A percentile compares a stretch with the other conserved stretches of the same genome.
phyloP scores from a whole-genome alignment of 176 grass and related monocot species.

The Carex scoparia region DNA sequence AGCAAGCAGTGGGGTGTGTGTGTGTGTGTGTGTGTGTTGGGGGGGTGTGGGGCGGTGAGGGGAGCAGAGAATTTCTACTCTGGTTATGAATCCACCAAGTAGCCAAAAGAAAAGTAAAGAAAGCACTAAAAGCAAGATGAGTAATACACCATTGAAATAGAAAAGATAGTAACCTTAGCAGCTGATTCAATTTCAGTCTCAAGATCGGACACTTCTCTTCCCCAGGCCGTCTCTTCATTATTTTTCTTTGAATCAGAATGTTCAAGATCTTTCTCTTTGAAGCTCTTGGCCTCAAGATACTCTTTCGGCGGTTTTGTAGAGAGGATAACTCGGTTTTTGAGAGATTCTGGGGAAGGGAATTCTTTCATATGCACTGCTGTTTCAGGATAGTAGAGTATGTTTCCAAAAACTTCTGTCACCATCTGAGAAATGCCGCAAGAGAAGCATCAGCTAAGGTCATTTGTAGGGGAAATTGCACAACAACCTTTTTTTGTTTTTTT shows the following conservation, averaged over 20 bases:
- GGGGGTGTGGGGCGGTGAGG: no score
- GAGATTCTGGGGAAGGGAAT: slow-evolving; percentile 81
- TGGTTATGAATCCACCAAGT: background rate
- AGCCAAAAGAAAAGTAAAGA: background rate
- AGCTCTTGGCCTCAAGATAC: slow-evolving; percentile 70
- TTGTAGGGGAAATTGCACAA: slow-evolving; percentile 31
- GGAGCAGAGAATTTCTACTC: background rate
- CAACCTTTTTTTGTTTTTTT: slow-evolving; percentile 5
- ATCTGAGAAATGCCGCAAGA: slow-evolving; percentile 45
- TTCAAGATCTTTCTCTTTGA: slow-evolving; percentile 40
- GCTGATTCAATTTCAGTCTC: slow-evolving; percentile 43
- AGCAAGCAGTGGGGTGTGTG: no score
- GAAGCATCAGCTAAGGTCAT: background rate
- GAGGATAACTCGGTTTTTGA: slow-evolving; percentile 66
- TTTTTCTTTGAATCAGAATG: slow-evolving; percentile 32
- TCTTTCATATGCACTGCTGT: slow-evolving; percentile 68
- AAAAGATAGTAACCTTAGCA: slow-evolving; percentile 37
- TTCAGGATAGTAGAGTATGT: slow-evolving; percentile 80
- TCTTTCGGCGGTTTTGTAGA: slow-evolving; percentile 95
- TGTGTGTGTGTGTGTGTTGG: no score
- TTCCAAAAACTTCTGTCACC: slow-evolving; percentile 82
- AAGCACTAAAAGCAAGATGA: background rate
- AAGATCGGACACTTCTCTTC: slow-evolving; percentile 70
- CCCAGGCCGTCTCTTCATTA: slow-evolving; percentile 62
- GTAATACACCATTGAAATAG: background rate